Conservation (phyloP, 169 alveolate genomes). For the Cryptosporidium sp. region DNA sequence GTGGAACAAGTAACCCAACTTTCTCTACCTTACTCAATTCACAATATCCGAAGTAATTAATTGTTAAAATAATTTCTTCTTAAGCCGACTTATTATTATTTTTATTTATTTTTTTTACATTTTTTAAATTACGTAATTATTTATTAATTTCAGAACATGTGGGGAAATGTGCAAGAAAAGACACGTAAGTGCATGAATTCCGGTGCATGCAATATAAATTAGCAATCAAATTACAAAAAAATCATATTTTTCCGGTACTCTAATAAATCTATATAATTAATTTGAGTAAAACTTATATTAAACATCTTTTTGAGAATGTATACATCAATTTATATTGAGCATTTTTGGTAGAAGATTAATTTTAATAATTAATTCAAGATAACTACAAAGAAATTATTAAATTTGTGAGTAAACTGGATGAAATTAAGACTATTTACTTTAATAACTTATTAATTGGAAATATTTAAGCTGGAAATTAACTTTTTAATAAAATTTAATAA, state of each 20-base stretch:
- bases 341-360: not conserved
- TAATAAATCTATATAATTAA: slow-evolving; percentile 52
- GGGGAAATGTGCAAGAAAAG: slow-evolving; percentile 50
- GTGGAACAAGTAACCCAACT: not conserved
- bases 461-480: not conserved
- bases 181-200: slow-evolving; percentile 28
- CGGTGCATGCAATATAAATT: slow-evolving; percentile 35
- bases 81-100: not conserved
- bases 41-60: too few species aligned
- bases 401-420: slow-evolving; percentile 1
- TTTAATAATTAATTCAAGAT: not conserved
- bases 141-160: slow-evolving; percentile 7
- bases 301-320: slow-evolving; percentile 19
- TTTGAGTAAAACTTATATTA: slow-evolving; percentile 46
- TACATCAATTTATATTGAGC: not conserved
- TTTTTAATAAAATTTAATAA: not conserved
- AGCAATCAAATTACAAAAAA: slow-evolving; percentile 13
- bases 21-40: not conserved
- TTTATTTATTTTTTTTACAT: not conserved
- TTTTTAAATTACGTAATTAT: not conserved
- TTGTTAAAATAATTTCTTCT: not conserved
- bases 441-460: not conserved
- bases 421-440: not conserved
- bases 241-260: slow-evolving; percentile 33
- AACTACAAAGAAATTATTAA: not conserved